Conservation (phyloP, 2,329 filamentous ascomycete species). For the Ophidiomyces ophidiicola region DNA sequence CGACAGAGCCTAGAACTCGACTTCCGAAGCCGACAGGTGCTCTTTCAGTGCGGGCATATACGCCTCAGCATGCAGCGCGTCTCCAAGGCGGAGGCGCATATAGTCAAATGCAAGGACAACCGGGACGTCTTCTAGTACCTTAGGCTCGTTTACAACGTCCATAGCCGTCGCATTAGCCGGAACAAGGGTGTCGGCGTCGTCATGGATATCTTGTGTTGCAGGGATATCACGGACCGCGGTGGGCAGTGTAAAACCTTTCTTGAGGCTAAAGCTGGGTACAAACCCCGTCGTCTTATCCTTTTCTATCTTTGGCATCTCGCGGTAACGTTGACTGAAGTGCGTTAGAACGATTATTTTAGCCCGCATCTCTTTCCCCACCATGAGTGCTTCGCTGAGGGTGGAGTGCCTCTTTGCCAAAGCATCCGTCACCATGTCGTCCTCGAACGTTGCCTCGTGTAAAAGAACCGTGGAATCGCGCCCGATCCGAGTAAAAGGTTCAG, state of each 20-base stretch:
- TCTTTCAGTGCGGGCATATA: slow-evolving; percentile 46
- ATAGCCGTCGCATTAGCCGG: not conserved
- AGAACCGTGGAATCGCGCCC: slow-evolving; percentile 68
- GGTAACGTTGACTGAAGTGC: slow-evolving; percentile 91
- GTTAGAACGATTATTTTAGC: slow-evolving; percentile 74
- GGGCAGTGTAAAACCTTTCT: slow-evolving; percentile 2
- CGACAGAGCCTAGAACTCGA: slow-evolving; percentile 3
- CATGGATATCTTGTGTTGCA: slow-evolving; percentile 7
- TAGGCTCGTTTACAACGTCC: not conserved
- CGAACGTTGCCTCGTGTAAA: slow-evolving; percentile 93
- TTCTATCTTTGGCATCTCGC: slow-evolving; percentile 41
- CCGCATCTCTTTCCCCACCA: slow-evolving; percentile 62
- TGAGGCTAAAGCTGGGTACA: slow-evolving; percentile 1
- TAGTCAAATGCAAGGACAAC: slow-evolving; percentile 51
- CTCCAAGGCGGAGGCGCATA: slow-evolving; percentile 49
- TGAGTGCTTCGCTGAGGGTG: slow-evolving; percentile 75
- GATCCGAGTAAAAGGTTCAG: slow-evolving; percentile 53
- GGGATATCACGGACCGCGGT: slow-evolving; percentile 14
- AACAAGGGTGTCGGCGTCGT: not conserved
- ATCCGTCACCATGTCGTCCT: slow-evolving; percentile 67
- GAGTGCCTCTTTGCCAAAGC: slow-evolving; percentile 81
- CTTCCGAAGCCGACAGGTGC: slow-evolving; percentile 28
- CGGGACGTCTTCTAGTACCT: slow-evolving; percentile 35
- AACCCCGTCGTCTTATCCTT: slow-evolving; percentile 6
- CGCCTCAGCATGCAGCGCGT: slow-evolving; percentile 46